Base-by-base conservation (phyloP, 2,329 filamentous ascomycete genomes). In the Pseudocercospora macadamiae region DNA sequence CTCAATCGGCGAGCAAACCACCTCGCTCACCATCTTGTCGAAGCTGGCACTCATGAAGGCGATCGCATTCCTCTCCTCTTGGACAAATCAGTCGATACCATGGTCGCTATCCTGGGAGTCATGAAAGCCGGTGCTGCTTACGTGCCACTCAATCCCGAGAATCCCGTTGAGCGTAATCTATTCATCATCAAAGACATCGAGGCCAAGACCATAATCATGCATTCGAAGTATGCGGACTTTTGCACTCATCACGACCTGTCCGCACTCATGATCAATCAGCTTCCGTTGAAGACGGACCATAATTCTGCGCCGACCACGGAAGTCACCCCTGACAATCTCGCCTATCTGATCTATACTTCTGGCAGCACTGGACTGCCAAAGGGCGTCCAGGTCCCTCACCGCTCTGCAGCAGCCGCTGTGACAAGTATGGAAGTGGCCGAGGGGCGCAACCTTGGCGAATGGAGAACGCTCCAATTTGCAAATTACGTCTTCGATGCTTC, bases 1-100 rank as follows among this genome's bases (percentile, higher is more conserved):
- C 76, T 96, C 4, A 89, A 93, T 68, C 66, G 66, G 1, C 75
- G 74, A 42, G 85, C 89, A 0, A 91, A 92, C 65, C 75, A 76
- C 30, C 72, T 93, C 51, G 89, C 87, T 2, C 75, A 80, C 55
- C 71, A 80, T 59, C 72, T 96, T 1, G 66, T 76, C 7, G 65
- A 75, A 2, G 68, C 74, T 1, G 81, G 82, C 47, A 19, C 45
- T 32, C 28, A 12, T 32, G 28, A 7, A 7, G 28, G 28, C 6
- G 28, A 32, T 32, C 28, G 28, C 6, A 32, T 32, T 12, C 28
- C 28, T 7, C 28, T 32, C 6, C 6, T 32, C 6, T 12, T 32
- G 28, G 28, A 32, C 28, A 32, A 32, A 12, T 32, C 28, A 12
- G 12, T 32, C 6, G 28, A 32, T 12, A 32, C 28, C 28, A 32